Evolutionary conservation across 805 yeast genomes (phyloP), one percentile per base, ranked within the genome.

Genomic region (Komagataella populi): DNA sequence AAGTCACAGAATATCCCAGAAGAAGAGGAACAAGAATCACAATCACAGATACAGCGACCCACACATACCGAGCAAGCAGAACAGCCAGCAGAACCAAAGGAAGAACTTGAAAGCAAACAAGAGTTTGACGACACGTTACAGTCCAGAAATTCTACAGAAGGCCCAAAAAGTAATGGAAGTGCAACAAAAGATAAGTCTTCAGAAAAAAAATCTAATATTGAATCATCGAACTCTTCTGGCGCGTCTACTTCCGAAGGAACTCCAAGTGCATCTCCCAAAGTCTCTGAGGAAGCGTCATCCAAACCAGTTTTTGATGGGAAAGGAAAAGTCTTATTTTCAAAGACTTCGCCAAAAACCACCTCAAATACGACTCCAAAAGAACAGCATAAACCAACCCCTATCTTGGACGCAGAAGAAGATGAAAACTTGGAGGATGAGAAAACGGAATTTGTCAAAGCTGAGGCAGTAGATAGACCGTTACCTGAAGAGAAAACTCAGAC

Each of bases 401-500:
- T 10, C 36, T 14, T 14, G 16, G 17, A 36, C 17, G 50, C 47
- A 14, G 52, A 49, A 24, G 47, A 17, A 36, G 44, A 46, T 7
- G 39, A 30, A 10, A 30, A 30, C 5, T 30, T 30, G 48, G 30
- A 16, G 18, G 48, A 46, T 18, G 48, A 46, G 16, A 46, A 18
- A 22, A 14, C 18, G 6, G 45, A 46, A n/a, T 18, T 24, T 6
- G 47, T 18, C 30, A 23, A 45, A 49, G 39, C 30, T 10, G 51
- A 46, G 36, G 49, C 23, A 48, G n/a, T 45, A 20, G 50, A 51
- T 23, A 45, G 45, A 23, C 44, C 61, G 6, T 23, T 55, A 44
- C 50, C 62, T 2, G 49, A 55, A 6, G 46, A 61, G 10, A 53
- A 55, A 44, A 60, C 56, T 23, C 97, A 90, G 67, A 80, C 95